Conservation (phyloP, 441 rosid species). For the Metrosideros polymorpha region DNA sequence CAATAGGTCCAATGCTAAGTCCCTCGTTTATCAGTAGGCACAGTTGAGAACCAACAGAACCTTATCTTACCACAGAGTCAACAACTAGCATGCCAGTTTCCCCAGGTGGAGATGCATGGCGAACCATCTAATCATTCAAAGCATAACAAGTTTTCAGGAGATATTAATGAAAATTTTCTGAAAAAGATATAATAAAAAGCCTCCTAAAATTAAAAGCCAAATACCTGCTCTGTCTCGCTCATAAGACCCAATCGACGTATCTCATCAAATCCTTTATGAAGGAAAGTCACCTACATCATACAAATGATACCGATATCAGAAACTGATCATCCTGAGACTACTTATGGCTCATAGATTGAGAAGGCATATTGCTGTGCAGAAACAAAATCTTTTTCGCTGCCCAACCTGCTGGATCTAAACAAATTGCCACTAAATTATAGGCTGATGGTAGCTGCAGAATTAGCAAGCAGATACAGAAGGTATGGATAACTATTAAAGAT, state of each 20-base stretch:
- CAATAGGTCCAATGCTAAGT: slow-evolving; percentile 1
- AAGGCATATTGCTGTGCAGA: neutral
- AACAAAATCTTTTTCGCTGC: neutral
- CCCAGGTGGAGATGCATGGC: slow-evolving; percentile 63
- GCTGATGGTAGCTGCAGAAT: neutral
- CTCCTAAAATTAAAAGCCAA: neutral
- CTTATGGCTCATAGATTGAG: neutral
- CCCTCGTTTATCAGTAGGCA: neutral
- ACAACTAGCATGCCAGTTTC: slow-evolving; percentile 98
- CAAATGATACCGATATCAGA: neutral
- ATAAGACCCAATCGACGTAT: slow-evolving; percentile 88
- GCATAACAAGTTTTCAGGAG: neutral
- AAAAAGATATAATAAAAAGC: neutral
- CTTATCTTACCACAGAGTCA: slow-evolving; percentile 61
- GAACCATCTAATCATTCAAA: slow-evolving; percentile 49
- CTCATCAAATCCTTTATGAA: slow-evolving; percentile 95
- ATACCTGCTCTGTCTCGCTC: slow-evolving; percentile 88
- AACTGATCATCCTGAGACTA: neutral
- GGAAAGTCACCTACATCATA: slow-evolving; percentile 56
- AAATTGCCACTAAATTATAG: neutral
- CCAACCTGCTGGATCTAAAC: neutral
- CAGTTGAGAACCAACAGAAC: neutral
- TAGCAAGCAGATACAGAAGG: neutral
- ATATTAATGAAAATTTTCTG: neutral
- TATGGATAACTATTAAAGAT: neutral